These are phyloP conservation scores for Ceratonia siliqua DNA, from an alignment of 306 rosid genomes.

Conservation along the genomic window DNA sequence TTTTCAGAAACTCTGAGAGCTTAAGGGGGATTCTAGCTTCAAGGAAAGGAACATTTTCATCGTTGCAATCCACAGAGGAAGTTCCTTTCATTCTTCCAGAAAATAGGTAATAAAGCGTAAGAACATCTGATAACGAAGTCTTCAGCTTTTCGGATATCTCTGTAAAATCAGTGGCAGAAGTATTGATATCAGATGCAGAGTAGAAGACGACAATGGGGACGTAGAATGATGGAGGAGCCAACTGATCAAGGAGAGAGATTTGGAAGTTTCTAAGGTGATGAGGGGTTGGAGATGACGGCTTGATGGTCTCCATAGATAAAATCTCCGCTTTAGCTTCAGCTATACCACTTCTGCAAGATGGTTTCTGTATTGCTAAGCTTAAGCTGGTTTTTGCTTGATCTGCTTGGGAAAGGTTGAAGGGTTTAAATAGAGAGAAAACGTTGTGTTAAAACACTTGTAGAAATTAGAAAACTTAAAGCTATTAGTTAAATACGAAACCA, in stretches of 20 bases:
- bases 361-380: too few species aligned
- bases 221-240: conserved; percentile 26
- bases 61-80: conserved; percentile 27
- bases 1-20: background rate
- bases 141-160: background rate
- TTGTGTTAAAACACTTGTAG: too few species aligned
- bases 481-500: too few species aligned
- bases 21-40: background rate
- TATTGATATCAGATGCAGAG: background rate
- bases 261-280: conserved; percentile 12
- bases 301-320: conserved; percentile 7
- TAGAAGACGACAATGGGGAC: conserved; percentile 31
- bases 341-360: too few species aligned
- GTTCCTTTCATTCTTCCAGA: conserved; percentile 28
- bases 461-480: too few species aligned
- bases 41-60: conserved; percentile 18
- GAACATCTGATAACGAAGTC: conserved; percentile 22
- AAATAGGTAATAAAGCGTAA: conserved; percentile 34
- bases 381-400: too few species aligned
- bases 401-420: too few species aligned
- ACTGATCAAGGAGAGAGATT: conserved; percentile 35
- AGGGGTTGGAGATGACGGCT: conserved; percentile 40
- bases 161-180: background rate
- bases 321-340: conserved; percentile 6
- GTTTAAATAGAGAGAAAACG: too few species aligned